Percentiles rank a stretch among this genome's conserved stretches.
These are phyloP conservation scores for Acanthamoeba castellanii DNA, from an alignment of 208 protist genomes.

Conservation along the genomic window DNA sequence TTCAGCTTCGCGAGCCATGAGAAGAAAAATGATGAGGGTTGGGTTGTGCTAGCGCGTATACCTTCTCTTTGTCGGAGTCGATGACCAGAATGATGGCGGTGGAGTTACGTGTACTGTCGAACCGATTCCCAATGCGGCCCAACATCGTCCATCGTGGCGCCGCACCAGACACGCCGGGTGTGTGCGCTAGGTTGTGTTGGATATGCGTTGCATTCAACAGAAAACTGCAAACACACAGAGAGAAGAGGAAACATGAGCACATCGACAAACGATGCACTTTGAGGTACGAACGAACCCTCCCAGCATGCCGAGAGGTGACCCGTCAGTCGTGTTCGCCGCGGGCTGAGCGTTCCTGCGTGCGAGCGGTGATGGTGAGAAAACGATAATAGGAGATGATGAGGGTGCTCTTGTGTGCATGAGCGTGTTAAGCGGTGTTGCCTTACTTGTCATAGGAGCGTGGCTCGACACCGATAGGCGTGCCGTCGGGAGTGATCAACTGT, in stretches of 20 bases:
- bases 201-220: slow-evolving; percentile 58
- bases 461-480: neutral
- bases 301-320: neutral
- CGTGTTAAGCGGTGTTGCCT: too few species aligned
- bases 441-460: slow-evolving; percentile 32
- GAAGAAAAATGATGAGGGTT: too few species aligned
- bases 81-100: slow-evolving; percentile 89
- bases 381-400: neutral
- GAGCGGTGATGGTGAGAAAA: neutral
- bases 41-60: too few species aligned
- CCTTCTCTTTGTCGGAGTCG: slow-evolving; percentile 88
- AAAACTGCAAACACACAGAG: neutral
- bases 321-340: neutral
- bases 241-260: neutral
- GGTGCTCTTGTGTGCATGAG: too few species aligned
- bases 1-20: too few species aligned
- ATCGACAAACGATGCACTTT: neutral
- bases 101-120: slow-evolving; percentile 60
- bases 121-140: slow-evolving; percentile 57
- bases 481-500: slow-evolving; percentile 39
- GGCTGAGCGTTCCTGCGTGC: neutral
- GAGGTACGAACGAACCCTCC: neutral
- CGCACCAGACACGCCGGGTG: neutral
- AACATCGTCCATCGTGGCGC: slow-evolving; percentile 74
- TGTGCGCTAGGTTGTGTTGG: neutral